A percentile compares a stretch with the other conserved stretches of the same genome.
phyloP scores from a whole-genome alignment of 305 asterid genomes.

The Solanum aculeatissimum region DNA sequence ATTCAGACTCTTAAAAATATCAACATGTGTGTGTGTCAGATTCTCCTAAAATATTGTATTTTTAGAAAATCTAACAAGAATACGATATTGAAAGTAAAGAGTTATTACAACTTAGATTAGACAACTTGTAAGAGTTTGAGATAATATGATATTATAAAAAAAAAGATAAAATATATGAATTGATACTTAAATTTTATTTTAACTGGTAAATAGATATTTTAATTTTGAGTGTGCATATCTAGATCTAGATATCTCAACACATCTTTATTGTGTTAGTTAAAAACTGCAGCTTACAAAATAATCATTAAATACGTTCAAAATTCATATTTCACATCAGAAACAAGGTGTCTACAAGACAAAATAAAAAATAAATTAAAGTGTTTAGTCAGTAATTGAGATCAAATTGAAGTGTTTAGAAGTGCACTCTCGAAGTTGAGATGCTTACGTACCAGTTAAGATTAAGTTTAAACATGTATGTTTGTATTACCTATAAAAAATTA shows the following conservation, averaged over 20 bases:
- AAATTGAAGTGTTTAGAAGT: background rate
- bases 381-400: background rate
- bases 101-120: too few relatives aligned
- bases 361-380: background rate
- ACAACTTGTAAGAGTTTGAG: too few relatives aligned
- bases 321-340: background rate
- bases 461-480: background rate
- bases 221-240: background rate
- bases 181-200: too few relatives aligned
- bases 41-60: too few relatives aligned
- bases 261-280: background rate
- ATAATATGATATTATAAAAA: too few relatives aligned
- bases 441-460: background rate
- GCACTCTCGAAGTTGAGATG: background rate
- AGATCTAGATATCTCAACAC: rapidly evolving
- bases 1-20: too few relatives aligned
- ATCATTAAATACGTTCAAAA: background rate
- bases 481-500: background rate
- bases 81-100: too few relatives aligned
- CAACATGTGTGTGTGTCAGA: rapidly evolving
- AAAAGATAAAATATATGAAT: too few relatives aligned
- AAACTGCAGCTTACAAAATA: background rate
- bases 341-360: background rate
- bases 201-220: background rate
- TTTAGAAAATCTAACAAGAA: too few relatives aligned